phyloP scores from a whole-genome alignment of 148 eudicot genomes.

The Rheum nobile region DNA sequence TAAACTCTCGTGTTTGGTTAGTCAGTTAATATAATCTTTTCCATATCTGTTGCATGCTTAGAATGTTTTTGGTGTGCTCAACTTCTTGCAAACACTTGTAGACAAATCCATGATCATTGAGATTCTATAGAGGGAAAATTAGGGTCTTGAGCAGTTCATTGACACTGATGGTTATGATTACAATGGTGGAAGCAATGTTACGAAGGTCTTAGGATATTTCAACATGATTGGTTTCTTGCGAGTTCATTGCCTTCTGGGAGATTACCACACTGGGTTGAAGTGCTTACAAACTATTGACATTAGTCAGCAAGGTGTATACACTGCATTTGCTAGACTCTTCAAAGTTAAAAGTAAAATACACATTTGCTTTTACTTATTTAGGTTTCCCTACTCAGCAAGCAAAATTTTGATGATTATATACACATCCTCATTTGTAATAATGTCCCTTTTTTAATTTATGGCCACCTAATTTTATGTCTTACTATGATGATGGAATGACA shows the following conservation, averaged over 20 bases:
- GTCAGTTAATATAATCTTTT: not conserved
- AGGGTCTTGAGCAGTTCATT: slow-evolving; percentile 85
- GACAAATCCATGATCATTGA: too few species aligned
- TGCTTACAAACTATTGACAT: slow-evolving; percentile 87
- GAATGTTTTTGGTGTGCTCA: slow-evolving; percentile 97
- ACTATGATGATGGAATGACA: too few species aligned
- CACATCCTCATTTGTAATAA: too few species aligned
- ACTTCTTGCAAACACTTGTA: slow-evolving; percentile 89
- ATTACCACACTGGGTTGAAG: slow-evolving; percentile 91
- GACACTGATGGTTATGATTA: slow-evolving; percentile 94
- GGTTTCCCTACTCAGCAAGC: too few species aligned
- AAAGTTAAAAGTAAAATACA: too few species aligned
- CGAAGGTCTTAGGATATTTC: slow-evolving; percentile 97
- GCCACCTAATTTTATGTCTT: too few species aligned
- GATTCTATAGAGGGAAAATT: too few species aligned
- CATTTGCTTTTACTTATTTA: too few species aligned
- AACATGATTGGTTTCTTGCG: slow-evolving; percentile 97
- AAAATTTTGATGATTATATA: too few species aligned
- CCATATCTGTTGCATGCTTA: slow-evolving; percentile 47
- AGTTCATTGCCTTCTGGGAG: slow-evolving; percentile 88
- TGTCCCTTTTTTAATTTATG: too few species aligned
- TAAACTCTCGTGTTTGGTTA: too few species aligned
- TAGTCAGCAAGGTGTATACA: slow-evolving; percentile 87
- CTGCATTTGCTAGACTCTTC: too few species aligned
- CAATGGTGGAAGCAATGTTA: slow-evolving; percentile 87